Percentiles rank a stretch among this genome's conserved stretches.
Conservation (phyloP, 495 filamentous ascomycete species). For the Neurospora africana region DNA sequence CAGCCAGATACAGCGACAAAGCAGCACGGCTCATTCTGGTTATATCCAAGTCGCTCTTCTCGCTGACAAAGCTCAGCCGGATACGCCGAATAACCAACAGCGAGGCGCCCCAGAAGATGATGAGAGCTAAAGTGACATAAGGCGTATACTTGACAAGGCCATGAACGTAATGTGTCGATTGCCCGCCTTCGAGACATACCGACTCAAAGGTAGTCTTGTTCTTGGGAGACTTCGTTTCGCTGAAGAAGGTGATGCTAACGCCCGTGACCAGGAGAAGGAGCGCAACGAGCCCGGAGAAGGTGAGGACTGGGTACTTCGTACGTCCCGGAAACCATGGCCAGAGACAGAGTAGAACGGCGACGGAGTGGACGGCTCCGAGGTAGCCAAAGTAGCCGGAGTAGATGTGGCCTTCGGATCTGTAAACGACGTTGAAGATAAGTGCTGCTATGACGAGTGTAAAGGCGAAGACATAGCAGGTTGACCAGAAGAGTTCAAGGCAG, state of each 20-base stretch:
- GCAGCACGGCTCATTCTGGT: neutral
- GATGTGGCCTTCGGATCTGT: neutral
- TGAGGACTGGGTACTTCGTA: neutral
- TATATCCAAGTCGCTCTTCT: neutral
- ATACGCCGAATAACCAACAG: neutral
- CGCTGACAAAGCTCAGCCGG: neutral
- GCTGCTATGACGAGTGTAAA: neutral
- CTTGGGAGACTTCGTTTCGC: neutral
- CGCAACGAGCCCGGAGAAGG: neutral
- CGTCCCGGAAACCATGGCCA: neutral
- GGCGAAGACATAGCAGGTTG: neutral
- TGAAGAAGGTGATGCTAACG: neutral
- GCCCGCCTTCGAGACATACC: neutral
- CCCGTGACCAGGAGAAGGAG: neutral
- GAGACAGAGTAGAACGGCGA: conserved; percentile 50
- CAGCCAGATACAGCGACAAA: neutral
- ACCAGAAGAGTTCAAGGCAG: neutral
- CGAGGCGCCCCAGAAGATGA: neutral
- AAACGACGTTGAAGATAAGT: neutral
- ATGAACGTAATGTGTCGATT: neutral
- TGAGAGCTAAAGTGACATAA: neutral
- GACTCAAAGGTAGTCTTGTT: neutral
- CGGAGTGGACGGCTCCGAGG: conserved; percentile 65
- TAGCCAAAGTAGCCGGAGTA: conserved; percentile 61
- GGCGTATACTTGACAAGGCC: neutral